Evolutionary conservation across 192 early-diverging fungal genomes (phyloP).

Genomic region (Entomortierella beljakovae): DNA sequence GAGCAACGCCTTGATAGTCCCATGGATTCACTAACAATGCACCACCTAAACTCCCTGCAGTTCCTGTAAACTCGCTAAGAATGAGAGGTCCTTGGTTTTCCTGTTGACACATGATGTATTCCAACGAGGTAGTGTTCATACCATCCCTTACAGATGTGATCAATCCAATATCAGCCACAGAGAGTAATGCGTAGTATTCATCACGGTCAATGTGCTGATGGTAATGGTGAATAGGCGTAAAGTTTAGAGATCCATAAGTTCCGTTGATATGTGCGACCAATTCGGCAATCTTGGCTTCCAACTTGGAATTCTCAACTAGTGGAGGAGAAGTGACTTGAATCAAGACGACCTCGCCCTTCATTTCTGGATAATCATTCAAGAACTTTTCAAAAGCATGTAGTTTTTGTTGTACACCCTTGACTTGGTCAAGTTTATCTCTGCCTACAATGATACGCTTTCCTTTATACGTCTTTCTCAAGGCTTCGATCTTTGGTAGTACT

Average conservation of each 20-base stretch:
- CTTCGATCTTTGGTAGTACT: slow-evolving; percentile 83
- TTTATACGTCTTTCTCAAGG: slow-evolving; percentile 84
- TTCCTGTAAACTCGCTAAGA: slow-evolving; percentile 97
- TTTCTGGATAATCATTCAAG: slow-evolving; percentile 89
- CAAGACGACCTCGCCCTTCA: slow-evolving; percentile 83
- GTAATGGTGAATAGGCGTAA: slow-evolving; percentile 93
- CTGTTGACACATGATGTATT: slow-evolving; percentile 93
- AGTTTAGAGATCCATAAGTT: slow-evolving; percentile 94
- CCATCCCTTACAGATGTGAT: slow-evolving; percentile 95
- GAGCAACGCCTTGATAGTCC: slow-evolving; percentile 85
- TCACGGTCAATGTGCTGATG: slow-evolving; percentile 93
- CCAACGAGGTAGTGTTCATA: slow-evolving; percentile 97
- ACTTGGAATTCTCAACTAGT: slow-evolving; percentile 69
- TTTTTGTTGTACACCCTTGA: slow-evolving; percentile 95
- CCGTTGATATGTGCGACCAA: slow-evolving; percentile 95
- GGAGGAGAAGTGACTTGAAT: slow-evolving; percentile 97
- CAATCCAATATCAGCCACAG: slow-evolving; percentile 92
- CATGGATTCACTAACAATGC: slow-evolving; percentile 92
- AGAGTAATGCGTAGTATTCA: slow-evolving; percentile 95
- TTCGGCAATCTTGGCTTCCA: slow-evolving; percentile 91
- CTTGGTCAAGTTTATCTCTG: slow-evolving; percentile 94
- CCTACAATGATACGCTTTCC: slow-evolving; percentile 96
- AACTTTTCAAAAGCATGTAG: slow-evolving; percentile 96
- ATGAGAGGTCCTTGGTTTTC: slow-evolving; percentile 90
- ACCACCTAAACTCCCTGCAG: slow-evolving; percentile 81